Conservation (phyloP, 2,329 filamentous ascomycete species). For the Myriosclerotinia scirpicola region DNA sequence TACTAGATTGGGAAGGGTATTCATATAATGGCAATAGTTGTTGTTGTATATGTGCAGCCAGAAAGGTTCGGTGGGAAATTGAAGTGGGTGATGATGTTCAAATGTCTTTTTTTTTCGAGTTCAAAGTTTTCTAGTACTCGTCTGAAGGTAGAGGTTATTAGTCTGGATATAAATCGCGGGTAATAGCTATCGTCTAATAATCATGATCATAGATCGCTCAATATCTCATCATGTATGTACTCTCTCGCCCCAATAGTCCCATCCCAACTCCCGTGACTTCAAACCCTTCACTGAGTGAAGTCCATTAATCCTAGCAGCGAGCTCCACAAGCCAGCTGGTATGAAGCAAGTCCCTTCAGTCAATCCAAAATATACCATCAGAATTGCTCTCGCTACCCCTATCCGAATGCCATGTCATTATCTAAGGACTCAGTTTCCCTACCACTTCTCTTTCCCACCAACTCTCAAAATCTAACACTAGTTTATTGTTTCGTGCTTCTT, state of each 20-base stretch:
- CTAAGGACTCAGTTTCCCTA: conserved; percentile 30
- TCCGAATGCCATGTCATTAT: background rate
- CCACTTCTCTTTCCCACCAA: conserved; percentile 70
- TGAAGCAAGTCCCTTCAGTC: background rate
- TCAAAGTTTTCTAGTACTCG: no score
- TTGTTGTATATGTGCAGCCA: no score
- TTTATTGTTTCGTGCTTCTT: conserved; percentile 72
- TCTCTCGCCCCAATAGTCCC: no score
- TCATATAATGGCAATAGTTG: no score
- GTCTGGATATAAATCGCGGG: no score
- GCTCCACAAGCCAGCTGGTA: background rate
- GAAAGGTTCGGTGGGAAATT: no score
- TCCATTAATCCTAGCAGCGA: background rate
- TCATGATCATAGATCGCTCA: background rate
- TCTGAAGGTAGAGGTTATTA: no score
- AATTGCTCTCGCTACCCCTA: background rate
- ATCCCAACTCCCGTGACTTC: background rate
- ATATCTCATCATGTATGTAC: background rate
- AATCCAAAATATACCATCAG: background rate
- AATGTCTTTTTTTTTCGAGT: no score
- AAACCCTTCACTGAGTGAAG: background rate
- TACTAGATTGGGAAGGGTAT: no score
- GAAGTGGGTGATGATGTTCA: no score
- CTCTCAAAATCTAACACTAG: conserved; percentile 71
- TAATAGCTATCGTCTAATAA: no score